Evolutionary conservation across 352 stramenopile species (phyloP).

Genomic region (Phytophthora meadii): DNA sequence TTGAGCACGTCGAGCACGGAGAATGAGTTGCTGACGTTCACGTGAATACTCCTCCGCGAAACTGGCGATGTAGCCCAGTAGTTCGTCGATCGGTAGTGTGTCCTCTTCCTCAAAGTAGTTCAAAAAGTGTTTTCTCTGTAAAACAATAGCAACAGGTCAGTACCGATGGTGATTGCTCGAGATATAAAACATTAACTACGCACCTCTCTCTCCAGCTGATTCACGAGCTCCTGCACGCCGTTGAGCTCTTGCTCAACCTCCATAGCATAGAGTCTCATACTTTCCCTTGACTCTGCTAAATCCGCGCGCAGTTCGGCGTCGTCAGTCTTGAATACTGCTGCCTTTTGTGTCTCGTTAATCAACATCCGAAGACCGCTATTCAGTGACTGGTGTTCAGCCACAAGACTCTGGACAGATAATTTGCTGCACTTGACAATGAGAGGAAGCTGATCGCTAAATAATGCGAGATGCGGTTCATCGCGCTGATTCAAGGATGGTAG

Average conservation of each 20-base stretch:
- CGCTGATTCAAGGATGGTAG: slow-evolving; percentile 34
- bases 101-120: slow-evolving; percentile 84
- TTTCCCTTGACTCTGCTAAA: slow-evolving; percentile 40
- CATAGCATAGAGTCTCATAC: slow-evolving; percentile 57
- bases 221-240: slow-evolving; percentile 48
- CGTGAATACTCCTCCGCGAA: slow-evolving; percentile 68
- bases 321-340: slow-evolving; percentile 36
- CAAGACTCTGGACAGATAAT: slow-evolving; percentile 64
- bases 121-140: slow-evolving; percentile 69
- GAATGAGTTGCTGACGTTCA: slow-evolving; percentile 57
- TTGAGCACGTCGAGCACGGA: slow-evolving; percentile 24
- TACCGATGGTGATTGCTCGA: background rate
- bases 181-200: background rate
- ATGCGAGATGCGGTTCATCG: slow-evolving; percentile 64
- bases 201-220: slow-evolving; percentile 60
- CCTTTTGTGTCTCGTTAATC: slow-evolving; percentile 58
- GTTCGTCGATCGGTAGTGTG: slow-evolving; percentile 64
- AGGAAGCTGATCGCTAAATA: slow-evolving; percentile 69
- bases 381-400: slow-evolving; percentile 65
- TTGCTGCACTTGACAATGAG: slow-evolving; percentile 72
- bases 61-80: slow-evolving; percentile 67
- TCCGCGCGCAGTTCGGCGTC: slow-evolving; percentile 30
- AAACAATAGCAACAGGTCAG: slow-evolving; percentile 1
- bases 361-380: slow-evolving; percentile 64
- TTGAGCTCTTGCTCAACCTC: slow-evolving; percentile 73